Percentiles rank a stretch among this genome's conserved stretches.
Evolutionary conservation across 495 filamentous ascomycete genomes (phyloP).

Genomic region (Aspergillus carlsbadensis): DNA sequence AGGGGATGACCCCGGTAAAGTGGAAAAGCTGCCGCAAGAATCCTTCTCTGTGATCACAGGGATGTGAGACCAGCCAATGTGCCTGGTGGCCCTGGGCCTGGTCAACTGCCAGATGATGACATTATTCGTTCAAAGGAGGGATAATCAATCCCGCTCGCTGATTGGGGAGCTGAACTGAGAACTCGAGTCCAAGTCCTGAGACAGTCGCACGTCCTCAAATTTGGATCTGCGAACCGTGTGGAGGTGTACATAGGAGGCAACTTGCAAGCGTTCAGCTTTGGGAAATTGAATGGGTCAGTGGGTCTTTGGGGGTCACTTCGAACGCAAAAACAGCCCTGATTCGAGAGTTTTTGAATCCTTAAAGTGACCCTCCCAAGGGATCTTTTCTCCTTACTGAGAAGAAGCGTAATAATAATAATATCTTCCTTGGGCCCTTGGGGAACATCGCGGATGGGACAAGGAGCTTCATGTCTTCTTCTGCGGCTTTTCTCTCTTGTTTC

Average conservation of each 20-base stretch:
- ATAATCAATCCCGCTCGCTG: background rate
- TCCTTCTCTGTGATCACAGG: too few relatives aligned
- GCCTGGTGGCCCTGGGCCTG: too few relatives aligned
- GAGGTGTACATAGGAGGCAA: too few relatives aligned
- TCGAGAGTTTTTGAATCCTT: slow-evolving; percentile 5
- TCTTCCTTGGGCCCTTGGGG: background rate
- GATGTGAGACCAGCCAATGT: too few relatives aligned
- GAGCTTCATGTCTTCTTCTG: background rate
- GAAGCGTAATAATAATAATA: background rate
- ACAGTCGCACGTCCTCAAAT: slow-evolving; percentile 16
- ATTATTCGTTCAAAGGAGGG: background rate
- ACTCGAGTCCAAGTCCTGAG: background rate
- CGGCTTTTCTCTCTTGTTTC: background rate
- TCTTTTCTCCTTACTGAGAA: background rate
- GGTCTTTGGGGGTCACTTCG: slow-evolving; percentile 10
- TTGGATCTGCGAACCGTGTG: slow-evolving; percentile 32
- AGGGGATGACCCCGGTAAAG: too few relatives aligned
- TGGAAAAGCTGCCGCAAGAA: too few relatives aligned
- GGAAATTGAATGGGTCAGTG: slow-evolving; percentile 18
- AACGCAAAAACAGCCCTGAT: slow-evolving; percentile 9
- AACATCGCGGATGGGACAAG: background rate
- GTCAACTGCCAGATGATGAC: too few relatives aligned
- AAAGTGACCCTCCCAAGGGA: background rate
- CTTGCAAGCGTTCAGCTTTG: slow-evolving; percentile 8
- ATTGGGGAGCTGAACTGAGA: background rate